A percentile compares a stretch with the other conserved stretches of the same genome.
phyloP scores from a whole-genome alignment of 2,329 filamentous ascomycete genomes.

The Fusarium armeniacum region DNA sequence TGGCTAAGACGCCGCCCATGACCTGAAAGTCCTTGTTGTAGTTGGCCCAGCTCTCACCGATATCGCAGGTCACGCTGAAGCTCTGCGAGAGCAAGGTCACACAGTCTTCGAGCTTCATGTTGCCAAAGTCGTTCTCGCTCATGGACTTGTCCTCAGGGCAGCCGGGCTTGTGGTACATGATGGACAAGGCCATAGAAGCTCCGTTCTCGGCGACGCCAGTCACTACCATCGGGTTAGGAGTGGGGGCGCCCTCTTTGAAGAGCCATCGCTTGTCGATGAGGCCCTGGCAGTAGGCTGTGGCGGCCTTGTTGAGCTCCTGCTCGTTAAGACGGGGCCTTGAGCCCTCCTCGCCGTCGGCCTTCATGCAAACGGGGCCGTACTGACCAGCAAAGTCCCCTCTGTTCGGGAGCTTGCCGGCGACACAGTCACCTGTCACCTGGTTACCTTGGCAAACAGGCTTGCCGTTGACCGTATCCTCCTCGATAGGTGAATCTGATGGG shows the following conservation, averaged over 20 bases:
- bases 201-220: constrained; percentile 7
- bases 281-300: constrained; percentile 7
- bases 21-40: constrained; percentile 8
- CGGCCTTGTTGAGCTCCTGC: constrained; percentile 15
- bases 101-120: constrained; percentile 14
- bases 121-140: constrained; percentile 20
- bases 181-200: constrained; percentile 4
- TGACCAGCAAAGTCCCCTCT: constrained; percentile 7
- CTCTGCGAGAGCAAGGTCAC: constrained; percentile 11
- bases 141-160: constrained; percentile 14
- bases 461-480: constrained; percentile 7
- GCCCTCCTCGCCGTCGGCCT: constrained; percentile 8
- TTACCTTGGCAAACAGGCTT: constrained; percentile 12
- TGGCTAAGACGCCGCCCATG: constrained; percentile 12
- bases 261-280: constrained; percentile 18
- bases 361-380: constrained; percentile 18
- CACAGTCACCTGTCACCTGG: constrained; percentile 10
- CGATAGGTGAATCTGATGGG: constrained; percentile 7
- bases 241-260: constrained; percentile 12
- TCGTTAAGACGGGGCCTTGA: constrained; percentile 6
- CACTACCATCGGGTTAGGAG: constrained; percentile 6
- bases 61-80: constrained; percentile 4
- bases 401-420: constrained; percentile 10
- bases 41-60: constrained; percentile 6
- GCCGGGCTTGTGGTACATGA: constrained; percentile 10